These are phyloP conservation scores for Scedosporium minutisporum DNA, from an alignment of 2,329 filamentous ascomycete genomes.

Conservation along the genomic window DNA sequence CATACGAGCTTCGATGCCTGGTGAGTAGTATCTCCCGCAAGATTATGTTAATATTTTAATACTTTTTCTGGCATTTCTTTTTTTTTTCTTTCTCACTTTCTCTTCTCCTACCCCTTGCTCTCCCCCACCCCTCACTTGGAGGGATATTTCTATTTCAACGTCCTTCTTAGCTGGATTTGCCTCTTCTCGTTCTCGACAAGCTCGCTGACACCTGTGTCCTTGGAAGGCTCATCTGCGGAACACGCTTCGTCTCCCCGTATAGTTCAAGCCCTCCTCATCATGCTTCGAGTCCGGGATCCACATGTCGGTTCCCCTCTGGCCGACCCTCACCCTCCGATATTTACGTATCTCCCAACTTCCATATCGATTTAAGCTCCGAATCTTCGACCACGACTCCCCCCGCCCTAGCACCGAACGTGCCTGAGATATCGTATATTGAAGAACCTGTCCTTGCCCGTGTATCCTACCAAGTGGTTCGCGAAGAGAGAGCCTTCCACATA, in stretches of 20 bases:
- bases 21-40: constrained; percentile 30
- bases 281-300: constrained; percentile 32
- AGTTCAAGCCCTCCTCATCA: constrained; percentile 36
- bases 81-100: background rate
- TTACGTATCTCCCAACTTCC: constrained; percentile 20
- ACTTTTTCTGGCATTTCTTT: background rate
- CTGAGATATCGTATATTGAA: constrained; percentile 46
- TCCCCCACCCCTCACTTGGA: background rate
- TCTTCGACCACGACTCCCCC: constrained; percentile 25
- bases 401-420: constrained; percentile 21
- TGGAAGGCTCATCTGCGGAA: constrained; percentile 56
- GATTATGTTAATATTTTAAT: background rate
- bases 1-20: constrained; percentile 82
- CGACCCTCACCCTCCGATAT: constrained; percentile 34
- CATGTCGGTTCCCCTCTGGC: constrained; percentile 30
- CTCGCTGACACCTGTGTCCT: background rate
- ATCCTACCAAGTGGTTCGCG: constrained; percentile 69
- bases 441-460: constrained; percentile 69
- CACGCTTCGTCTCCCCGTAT: constrained; percentile 42
- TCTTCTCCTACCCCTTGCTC: background rate
- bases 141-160: background rate
- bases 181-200: background rate
- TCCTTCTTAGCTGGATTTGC: background rate
- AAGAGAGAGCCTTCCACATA: constrained; percentile 83
- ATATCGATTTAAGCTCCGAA: constrained; percentile 29